These are phyloP conservation scores for Fraxinus greggii DNA, from an alignment of 305 asterid genomes.

Conservation along the genomic window DNA sequence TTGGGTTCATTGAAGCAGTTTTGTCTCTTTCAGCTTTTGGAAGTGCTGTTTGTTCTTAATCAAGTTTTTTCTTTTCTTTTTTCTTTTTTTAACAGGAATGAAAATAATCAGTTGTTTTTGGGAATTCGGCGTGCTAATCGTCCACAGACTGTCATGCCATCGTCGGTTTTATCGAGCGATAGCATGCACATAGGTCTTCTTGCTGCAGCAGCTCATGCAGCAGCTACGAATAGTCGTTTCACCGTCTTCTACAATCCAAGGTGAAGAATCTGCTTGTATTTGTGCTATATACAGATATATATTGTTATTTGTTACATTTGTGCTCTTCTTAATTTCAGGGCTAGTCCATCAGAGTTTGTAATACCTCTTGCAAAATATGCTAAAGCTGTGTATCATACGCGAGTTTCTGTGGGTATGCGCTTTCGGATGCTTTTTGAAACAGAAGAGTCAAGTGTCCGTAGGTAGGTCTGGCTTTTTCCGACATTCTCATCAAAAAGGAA, in stretches of 20 bases:
- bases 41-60: not conserved
- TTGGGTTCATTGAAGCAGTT: not conserved
- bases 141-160: constrained; percentile 91
- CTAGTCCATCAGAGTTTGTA: constrained; percentile 81
- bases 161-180: constrained; percentile 91
- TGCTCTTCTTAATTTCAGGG: constrained; percentile 46
- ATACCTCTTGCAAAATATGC: constrained; percentile 77
- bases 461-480: constrained; percentile 41
- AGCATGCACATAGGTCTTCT: constrained; percentile 99
- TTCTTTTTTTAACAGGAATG: constrained; percentile 58
- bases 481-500: not conserved
- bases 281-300: not conserved
- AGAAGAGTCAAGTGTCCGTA: constrained; percentile 79
- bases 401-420: constrained; percentile 86
- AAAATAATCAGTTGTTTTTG: constrained; percentile 76
- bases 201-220: constrained; percentile 98
- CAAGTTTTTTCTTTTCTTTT: not conserved
- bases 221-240: constrained; percentile 91
- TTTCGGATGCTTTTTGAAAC: constrained; percentile 88
- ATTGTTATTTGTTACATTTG: constrained; percentile 5
- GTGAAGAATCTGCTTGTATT: constrained; percentile 34
- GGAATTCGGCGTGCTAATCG: constrained; percentile 95
- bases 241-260: constrained; percentile 92
- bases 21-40: constrained; percentile 5
- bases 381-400: constrained; percentile 73